Evolutionary conservation across 2,329 filamentous ascomycete species (phyloP).

Genomic region (Fusarium solani-melongenae): DNA sequence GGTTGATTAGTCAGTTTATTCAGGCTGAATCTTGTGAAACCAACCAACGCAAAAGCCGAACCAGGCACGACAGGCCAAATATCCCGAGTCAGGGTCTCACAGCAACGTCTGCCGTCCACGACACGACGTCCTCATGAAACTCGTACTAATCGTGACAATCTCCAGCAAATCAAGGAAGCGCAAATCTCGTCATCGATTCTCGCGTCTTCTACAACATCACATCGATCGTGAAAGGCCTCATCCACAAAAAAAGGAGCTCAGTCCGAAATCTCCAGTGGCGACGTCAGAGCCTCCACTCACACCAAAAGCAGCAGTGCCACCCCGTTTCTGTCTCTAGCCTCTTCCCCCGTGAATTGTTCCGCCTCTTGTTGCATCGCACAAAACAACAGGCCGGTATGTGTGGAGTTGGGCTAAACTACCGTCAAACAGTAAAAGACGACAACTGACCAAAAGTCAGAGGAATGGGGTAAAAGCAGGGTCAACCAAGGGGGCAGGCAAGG

Average conservation of each 20-base stretch:
- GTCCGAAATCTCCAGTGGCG: background rate
- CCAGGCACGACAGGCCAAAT: conserved; percentile 1
- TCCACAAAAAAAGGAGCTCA: background rate
- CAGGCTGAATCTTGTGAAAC: conserved; percentile 21
- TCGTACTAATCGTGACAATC: conserved; percentile 10
- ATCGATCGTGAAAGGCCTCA: conserved; percentile 36
- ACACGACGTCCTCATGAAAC: conserved; percentile 8
- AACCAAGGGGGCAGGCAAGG: background rate
- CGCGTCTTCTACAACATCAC: background rate
- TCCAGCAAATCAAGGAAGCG: conserved; percentile 9
- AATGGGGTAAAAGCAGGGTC: background rate
- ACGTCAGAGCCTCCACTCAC: conserved; percentile 38
- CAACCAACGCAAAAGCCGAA: background rate
- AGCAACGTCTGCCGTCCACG: conserved; percentile 12
- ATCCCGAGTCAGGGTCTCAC: background rate
- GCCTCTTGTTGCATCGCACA: conserved; percentile 11
- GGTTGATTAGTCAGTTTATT: background rate
- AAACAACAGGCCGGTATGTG: conserved; percentile 19
- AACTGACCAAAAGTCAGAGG: conserved; percentile 4
- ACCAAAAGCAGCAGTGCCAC: conserved; percentile 1
- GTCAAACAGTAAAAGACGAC: background rate
- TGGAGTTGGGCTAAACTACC: conserved; percentile 19
- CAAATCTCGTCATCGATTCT: conserved; percentile 26
- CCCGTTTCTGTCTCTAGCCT: background rate
- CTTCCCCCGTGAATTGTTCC: conserved; percentile 3